These are phyloP conservation scores for Parmelia sp. DNA, from an alignment of 495 filamentous ascomycete species.

Conservation along the genomic window DNA sequence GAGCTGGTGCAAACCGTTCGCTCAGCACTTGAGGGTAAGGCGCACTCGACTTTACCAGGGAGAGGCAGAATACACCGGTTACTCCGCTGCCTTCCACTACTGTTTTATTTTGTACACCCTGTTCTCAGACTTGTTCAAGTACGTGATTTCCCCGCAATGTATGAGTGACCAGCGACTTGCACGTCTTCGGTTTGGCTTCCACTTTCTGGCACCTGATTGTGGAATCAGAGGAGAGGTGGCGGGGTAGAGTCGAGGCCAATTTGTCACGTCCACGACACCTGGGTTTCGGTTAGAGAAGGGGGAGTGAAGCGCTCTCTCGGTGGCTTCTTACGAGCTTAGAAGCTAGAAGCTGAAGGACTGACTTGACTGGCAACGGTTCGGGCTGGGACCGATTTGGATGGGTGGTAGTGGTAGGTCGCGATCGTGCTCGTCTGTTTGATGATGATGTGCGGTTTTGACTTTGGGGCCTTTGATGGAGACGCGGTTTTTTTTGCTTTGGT, in stretches of 20 bases:
- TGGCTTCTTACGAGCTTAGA: constrained; percentile 1
- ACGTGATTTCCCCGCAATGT: constrained; percentile 15
- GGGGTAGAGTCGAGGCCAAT: background rate
- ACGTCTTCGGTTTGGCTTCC: background rate
- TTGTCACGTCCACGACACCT: background rate
- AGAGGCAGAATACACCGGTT: constrained; percentile 12
- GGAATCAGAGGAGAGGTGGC: background rate
- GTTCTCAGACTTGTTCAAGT: background rate
- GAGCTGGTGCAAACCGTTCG: constrained; percentile 5
- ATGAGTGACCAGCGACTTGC: background rate
- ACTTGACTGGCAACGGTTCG: background rate
- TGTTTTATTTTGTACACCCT: background rate
- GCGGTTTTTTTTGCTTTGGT: background rate
- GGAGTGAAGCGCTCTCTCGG: background rate
- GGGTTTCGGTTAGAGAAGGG: background rate
- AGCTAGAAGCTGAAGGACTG: background rate
- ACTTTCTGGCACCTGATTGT: background rate
- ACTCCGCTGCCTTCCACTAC: constrained; percentile 14
- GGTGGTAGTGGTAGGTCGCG: background rate
- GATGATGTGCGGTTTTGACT: background rate
- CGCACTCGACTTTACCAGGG: constrained; percentile 13
- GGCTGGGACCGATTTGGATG: background rate
- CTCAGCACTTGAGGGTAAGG: constrained; percentile 19
- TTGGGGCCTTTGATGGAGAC: background rate
- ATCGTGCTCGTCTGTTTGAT: background rate